These are phyloP conservation scores for Starmerella gropengiesseri DNA, from an alignment of 805 yeast species.

Conservation along the genomic window DNA sequence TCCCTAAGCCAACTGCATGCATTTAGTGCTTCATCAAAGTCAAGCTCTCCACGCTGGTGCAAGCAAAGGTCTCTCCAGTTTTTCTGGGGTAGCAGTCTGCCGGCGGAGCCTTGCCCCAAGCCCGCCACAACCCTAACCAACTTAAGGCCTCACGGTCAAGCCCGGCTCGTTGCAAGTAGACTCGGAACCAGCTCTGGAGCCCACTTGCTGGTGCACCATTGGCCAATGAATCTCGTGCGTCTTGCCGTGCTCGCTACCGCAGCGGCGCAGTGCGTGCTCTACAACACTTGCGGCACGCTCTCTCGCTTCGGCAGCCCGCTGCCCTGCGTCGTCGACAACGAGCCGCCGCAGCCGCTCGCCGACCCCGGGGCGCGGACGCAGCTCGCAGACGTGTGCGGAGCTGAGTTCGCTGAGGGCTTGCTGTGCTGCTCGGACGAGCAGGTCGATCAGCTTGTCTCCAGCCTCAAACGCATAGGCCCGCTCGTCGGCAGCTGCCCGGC, in stretches of 20 bases:
- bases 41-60: too few species aligned
- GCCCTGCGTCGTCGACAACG: conserved; percentile 57
- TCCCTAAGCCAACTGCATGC: too few species aligned
- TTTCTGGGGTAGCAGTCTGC: too few species aligned
- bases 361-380: conserved; percentile 38
- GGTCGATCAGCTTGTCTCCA: conserved; percentile 39
- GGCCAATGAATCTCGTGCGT: background rate
- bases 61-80: too few species aligned
- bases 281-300: conserved; percentile 59
- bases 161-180: too few species aligned
- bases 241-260: background rate
- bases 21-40: too few species aligned
- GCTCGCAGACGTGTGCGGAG: conserved; percentile 55
- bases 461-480: conserved; percentile 64
- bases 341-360: conserved; percentile 39
- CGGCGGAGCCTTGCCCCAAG: conserved; percentile 8
- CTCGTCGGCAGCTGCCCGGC: conserved; percentile 89
- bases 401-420: conserved; percentile 36
- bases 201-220: too few species aligned
- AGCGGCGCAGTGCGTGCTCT: conserved; percentile 26
- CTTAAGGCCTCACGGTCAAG: too few species aligned
- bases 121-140: conserved; percentile 9
- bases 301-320: conserved; percentile 65
- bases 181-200: too few species aligned
- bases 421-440: conserved; percentile 70